A percentile compares a stretch with the other conserved stretches of the same genome.
Conservation (phyloP, 352 stramenopile genomes). For the Albugo laibachii region DNA sequence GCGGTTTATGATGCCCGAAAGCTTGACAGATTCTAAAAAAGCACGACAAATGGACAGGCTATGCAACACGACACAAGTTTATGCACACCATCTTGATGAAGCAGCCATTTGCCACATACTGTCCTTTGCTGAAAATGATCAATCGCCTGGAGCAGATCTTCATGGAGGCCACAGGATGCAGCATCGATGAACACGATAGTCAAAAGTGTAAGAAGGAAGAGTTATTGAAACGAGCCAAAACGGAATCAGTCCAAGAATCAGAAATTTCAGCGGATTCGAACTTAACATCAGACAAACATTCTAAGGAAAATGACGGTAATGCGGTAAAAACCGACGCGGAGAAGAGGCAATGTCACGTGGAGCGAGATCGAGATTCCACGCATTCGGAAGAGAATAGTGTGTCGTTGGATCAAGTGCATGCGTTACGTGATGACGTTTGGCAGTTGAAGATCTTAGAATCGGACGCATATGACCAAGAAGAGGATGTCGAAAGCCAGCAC, state of each 20-base stretch:
- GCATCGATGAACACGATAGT: slow-evolving; percentile 67
- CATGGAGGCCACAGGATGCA: slow-evolving; percentile 70
- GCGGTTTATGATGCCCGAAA: slow-evolving; percentile 2
- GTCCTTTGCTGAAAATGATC: slow-evolving; percentile 72
- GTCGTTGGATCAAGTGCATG: slow-evolving; percentile 50
- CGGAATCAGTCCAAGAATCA: not conserved
- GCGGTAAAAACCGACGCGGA: slow-evolving; percentile 4
- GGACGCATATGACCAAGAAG: slow-evolving; percentile 70
- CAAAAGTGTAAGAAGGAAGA: slow-evolving; percentile 20
- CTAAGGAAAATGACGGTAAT: not conserved
- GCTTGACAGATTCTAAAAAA: slow-evolving; percentile 65
- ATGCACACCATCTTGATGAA: slow-evolving; percentile 82
- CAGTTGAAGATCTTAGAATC: slow-evolving; percentile 46
- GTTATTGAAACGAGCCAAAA: too few relatives aligned
- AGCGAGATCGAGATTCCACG: not conserved
- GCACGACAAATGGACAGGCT: slow-evolving; percentile 82
- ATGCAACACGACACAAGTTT: slow-evolving; percentile 79
- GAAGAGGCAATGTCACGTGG: slow-evolving; percentile 11
- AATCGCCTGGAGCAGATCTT: slow-evolving; percentile 75
- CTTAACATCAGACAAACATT: not conserved
- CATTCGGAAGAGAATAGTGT: slow-evolving; percentile 23
- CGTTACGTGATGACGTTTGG: slow-evolving; percentile 45
- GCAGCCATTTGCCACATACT: slow-evolving; percentile 72
- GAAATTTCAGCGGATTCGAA: not conserved
- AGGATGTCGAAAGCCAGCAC: slow-evolving; percentile 2